Conservation (phyloP, 495 filamentous ascomycete genomes). For the Astrocystis sublimbata region DNA sequence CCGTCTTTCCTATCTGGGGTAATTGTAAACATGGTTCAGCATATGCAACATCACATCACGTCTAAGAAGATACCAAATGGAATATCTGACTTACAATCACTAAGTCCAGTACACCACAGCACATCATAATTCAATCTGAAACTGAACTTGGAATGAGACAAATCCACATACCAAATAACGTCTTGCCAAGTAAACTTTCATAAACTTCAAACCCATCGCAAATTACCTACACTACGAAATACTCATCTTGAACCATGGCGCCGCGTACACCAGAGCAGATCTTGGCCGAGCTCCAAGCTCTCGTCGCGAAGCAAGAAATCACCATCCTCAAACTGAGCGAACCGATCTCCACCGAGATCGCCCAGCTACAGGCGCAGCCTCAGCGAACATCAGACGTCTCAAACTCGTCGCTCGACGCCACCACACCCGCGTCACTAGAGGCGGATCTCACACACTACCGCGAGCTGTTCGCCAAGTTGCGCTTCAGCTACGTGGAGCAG, state of each 20-base stretch:
- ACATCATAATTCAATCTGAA: too few relatives aligned
- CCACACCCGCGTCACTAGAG: slow-evolving; percentile 73
- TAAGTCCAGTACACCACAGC: neutral
- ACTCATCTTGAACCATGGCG: slow-evolving; percentile 12
- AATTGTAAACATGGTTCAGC: slow-evolving; percentile 25
- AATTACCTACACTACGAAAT: neutral
- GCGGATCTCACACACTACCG: slow-evolving; percentile 89
- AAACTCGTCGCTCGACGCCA: slow-evolving; percentile 60
- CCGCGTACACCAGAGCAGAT: slow-evolving; percentile 34
- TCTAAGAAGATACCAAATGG: neutral
- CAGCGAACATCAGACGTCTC: slow-evolving; percentile 71
- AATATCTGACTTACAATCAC: neutral
- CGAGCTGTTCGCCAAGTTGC: slow-evolving; percentile 92
- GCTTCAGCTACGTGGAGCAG: slow-evolving; percentile 89
- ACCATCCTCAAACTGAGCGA: slow-evolving; percentile 77
- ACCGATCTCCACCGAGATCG: slow-evolving; percentile 58
- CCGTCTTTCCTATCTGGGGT: slow-evolving; percentile 27
- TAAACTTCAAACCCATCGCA: too few relatives aligned
- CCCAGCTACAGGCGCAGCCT: slow-evolving; percentile 39
- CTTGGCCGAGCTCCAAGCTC: slow-evolving; percentile 39
- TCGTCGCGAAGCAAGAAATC: slow-evolving; percentile 57
- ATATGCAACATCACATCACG: too few relatives aligned
- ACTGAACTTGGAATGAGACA: too few relatives aligned
- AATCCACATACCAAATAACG: too few relatives aligned
- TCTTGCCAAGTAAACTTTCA: too few relatives aligned